phyloP scores from a whole-genome alignment of 192 early-diverging fungal species.

The Linnemannia elongata region DNA sequence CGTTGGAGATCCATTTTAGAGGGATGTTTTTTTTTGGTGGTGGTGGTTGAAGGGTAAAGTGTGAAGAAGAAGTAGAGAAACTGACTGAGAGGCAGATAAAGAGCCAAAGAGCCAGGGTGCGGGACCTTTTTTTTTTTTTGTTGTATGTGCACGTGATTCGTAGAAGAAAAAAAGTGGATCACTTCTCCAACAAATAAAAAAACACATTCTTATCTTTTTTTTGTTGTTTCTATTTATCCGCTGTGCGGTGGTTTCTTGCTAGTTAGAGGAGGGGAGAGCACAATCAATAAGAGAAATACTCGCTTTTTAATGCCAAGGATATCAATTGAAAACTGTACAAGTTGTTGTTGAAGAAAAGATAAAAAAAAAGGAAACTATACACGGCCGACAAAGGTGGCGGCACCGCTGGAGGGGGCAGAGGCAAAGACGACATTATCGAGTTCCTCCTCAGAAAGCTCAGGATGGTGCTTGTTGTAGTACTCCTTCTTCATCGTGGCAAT shows the following conservation, averaged over 20 bases:
- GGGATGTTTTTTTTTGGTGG: not conserved
- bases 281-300: not conserved
- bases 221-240: not conserved
- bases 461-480: conserved; percentile 72
- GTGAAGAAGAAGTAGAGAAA: not conserved
- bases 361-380: conserved; percentile 12
- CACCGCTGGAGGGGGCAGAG: conserved; percentile 64
- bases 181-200: not conserved
- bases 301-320: not conserved
- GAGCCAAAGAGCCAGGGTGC: too few relatives aligned
- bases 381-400: conserved; percentile 60
- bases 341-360: not conserved
- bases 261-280: too few relatives aligned
- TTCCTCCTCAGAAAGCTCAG: conserved; percentile 61
- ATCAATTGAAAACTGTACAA: not conserved
- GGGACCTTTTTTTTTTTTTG: too few relatives aligned
- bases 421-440: conserved; percentile 68
- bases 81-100: too few relatives aligned
- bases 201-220: not conserved
- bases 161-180: not conserved
- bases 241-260: not conserved
- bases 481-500: conserved; percentile 73
- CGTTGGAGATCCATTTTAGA: conserved; percentile 49
- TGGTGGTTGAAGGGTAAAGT: not conserved
- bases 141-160: too few relatives aligned